Evolutionary conservation across 2,329 filamentous ascomycete species (phyloP).

Genomic region (Talaromyces rugulosus): DNA sequence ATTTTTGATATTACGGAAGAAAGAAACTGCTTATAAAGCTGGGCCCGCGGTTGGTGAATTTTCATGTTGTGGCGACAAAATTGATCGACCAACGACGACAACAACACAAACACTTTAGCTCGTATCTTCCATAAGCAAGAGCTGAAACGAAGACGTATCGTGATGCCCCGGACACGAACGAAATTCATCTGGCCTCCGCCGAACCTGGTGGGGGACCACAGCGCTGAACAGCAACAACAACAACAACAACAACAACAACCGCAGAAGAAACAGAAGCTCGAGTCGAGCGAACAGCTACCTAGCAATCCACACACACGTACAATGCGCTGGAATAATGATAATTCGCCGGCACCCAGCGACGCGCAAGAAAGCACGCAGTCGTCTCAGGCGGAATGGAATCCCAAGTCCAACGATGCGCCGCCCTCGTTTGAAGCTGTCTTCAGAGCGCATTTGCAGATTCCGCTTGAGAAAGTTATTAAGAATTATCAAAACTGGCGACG

Average conservation of each 20-base stretch:
- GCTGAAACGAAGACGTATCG: background rate
- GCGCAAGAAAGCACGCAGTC: background rate
- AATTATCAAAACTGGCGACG: slow-evolving; percentile 13
- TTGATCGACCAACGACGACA: background rate
- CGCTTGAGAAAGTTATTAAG: slow-evolving; percentile 7
- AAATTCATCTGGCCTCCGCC: slow-evolving; percentile 15
- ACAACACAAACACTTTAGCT: background rate
- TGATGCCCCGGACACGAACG: slow-evolving; percentile 13
- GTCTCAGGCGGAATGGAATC: background rate
- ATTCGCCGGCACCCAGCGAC: background rate
- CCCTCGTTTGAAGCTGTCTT: slow-evolving; percentile 1
- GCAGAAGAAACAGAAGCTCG: slow-evolving; percentile 10
- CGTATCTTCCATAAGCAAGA: background rate
- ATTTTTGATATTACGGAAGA: background rate
- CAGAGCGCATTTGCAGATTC: slow-evolving; percentile 4
- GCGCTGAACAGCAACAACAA: background rate
- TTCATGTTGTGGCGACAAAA: background rate
- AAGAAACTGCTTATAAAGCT: background rate
- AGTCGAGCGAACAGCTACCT: background rate
- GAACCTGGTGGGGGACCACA: background rate
- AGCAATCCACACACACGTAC: too few species aligned
- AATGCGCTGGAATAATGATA: background rate
- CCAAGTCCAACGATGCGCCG: background rate
- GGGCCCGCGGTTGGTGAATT: background rate
- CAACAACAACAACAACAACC: slow-evolving; percentile 5